These are phyloP conservation scores for Hirschfeldia incana DNA, from an alignment of 345 rosid genomes.

Conservation along the genomic window DNA sequence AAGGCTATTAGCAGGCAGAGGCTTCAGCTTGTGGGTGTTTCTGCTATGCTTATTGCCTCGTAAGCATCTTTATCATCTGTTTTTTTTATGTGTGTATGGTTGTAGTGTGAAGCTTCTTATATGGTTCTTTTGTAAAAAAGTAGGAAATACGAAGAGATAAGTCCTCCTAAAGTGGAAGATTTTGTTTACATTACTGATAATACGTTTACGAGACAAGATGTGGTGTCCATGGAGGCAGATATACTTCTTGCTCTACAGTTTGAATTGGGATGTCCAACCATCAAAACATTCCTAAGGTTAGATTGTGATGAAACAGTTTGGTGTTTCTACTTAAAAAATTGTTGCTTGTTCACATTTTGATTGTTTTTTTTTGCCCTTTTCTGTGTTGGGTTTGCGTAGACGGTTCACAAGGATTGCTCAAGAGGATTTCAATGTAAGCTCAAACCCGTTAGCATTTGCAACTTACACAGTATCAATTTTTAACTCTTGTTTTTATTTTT, in stretches of 20 bases:
- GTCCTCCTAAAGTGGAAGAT: constrained; percentile 63
- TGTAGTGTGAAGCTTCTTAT: background rate
- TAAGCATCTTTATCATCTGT: constrained; percentile 38
- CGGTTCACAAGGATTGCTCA: constrained; percentile 58
- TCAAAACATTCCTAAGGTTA: constrained; percentile 53
- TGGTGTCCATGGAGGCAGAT: constrained; percentile 71
- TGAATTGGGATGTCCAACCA: constrained; percentile 69
- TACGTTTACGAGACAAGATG: constrained; percentile 62
- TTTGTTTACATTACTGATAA: constrained; percentile 71
- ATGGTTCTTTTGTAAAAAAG: constrained; percentile 1
- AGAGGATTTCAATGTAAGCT: constrained; percentile 54
- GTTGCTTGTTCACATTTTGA: constrained; percentile 3
- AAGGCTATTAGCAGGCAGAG: constrained; percentile 50
- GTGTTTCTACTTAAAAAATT: background rate
- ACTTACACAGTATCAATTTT: background rate
- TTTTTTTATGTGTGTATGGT: background rate
- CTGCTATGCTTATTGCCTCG: constrained; percentile 86
- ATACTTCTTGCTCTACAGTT: constrained; percentile 57
- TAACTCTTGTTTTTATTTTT: background rate
- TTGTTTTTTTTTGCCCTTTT: background rate
- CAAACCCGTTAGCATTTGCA: background rate
- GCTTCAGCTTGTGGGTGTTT: constrained; percentile 76
- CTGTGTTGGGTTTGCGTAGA: constrained; percentile 40
- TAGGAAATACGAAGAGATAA: constrained; percentile 77
- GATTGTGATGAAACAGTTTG: background rate